Evolutionary conservation across 129 eudicot species (phyloP), one percentile per base, ranked within the genome.

Genomic region (Smallanthus sonchifolius): DNA sequence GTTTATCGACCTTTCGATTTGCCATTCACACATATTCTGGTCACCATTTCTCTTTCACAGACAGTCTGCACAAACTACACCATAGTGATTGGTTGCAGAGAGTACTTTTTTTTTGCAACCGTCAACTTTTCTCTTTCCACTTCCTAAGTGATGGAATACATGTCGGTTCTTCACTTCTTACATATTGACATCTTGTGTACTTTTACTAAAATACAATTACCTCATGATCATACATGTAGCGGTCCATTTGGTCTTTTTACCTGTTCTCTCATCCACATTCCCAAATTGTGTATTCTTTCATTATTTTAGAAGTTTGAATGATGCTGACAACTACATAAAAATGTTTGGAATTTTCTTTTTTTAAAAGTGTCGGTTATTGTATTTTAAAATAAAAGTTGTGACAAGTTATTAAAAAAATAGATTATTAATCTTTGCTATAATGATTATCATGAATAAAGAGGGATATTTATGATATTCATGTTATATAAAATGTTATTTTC

Each of bases 231-330:
- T 48, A 67, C 56, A 42, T 32, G 43, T 56, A 44, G 52, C 40
- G 19, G 51, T 56, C 30, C 49, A 17, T 56, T 68, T 20, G 67
- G 67, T 79, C 79, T 56, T 56, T 67, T 24, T 74, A 55, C 39
- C 39, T 48, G 61, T 49, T 74, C 56, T 35, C 69, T 35, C 59
- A 36, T 32, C 17, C 56, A 30, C 73, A 28, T 71, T 63, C 48
- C 60, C 30, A n/a, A 51, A 49, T 51, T 28, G 77, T 71, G 59
- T 70, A 2, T 60, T 42, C 60, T 45, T 77, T 39, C 71, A 45
- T 62, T 48, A 70, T 62, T 55, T 36, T 34, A 28, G 79, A 73
- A 73, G 69, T 54, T 73, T 66, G 57, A 80, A 80, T 45, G 79
- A 65, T 64, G 38, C 16, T 72, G 65, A 59, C 65, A 13, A 30